Percentiles rank a stretch among this genome's conserved stretches.
phyloP scores from a whole-genome alignment of 306 rosid genomes.

The Vigna angularis region DNA sequence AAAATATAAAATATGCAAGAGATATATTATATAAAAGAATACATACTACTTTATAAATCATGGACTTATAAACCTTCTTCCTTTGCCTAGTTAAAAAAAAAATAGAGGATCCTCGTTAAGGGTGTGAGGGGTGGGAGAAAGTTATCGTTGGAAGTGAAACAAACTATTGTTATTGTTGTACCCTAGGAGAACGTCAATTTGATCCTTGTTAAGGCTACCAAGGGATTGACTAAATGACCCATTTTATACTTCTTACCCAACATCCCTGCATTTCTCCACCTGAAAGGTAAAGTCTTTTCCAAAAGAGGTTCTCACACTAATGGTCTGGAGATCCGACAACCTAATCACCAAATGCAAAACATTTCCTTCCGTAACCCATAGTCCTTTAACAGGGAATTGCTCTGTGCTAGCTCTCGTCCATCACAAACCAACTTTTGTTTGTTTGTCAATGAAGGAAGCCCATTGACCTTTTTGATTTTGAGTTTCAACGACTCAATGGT shows the following conservation, averaged over 20 bases:
- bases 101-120: too few species aligned
- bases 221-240: too few species aligned
- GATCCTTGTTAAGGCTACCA: too few species aligned
- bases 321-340: conserved; percentile 79
- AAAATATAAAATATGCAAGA: too few species aligned
- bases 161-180: too few species aligned
- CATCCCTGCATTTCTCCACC: conserved; percentile 79
- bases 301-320: conserved; percentile 67
- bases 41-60: too few species aligned
- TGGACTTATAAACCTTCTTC: too few species aligned
- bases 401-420: conserved; percentile 84
- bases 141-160: too few species aligned
- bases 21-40: too few species aligned
- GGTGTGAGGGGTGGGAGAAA: too few species aligned
- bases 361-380: conserved; percentile 83
- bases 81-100: too few species aligned
- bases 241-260: conserved; percentile 49
- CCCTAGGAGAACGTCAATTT: too few species aligned
- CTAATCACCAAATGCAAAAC: conserved; percentile 86
- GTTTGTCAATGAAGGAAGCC: conserved; percentile 70
- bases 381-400: conserved; percentile 76
- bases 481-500: conserved; percentile 86
- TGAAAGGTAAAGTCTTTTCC: conserved; percentile 77
- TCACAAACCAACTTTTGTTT: conserved; percentile 89
- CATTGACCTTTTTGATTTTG: conserved; percentile 70